Conservation (phyloP, 306 rosid genomes). For the Malus asiatica region DNA sequence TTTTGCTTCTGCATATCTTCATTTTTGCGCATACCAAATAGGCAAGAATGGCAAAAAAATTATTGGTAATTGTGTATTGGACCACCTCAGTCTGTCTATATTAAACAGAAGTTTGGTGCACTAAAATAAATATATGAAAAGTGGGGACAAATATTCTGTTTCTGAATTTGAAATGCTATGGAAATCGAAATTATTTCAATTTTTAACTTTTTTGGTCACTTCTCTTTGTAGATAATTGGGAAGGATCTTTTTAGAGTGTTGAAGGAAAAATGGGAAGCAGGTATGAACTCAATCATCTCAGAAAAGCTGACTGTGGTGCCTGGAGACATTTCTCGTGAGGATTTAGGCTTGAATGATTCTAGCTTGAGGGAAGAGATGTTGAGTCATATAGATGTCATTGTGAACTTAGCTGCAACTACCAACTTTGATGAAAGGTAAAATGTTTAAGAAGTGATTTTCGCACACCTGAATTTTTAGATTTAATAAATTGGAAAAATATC, state of each 20-base stretch:
- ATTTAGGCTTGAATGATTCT: conserved; percentile 47
- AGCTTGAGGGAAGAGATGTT: conserved; percentile 36
- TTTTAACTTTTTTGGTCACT: neutral
- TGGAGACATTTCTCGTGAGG: conserved; percentile 47
- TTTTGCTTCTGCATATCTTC: neutral
- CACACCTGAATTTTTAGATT: too few species aligned
- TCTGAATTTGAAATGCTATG: neutral
- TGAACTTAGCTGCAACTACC: conserved; percentile 77
- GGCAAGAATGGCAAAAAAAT: neutral
- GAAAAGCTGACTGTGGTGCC: conserved; percentile 52
- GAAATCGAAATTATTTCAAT: neutral
- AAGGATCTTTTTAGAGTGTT: conserved; percentile 59
- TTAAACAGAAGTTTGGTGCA: too few species aligned
- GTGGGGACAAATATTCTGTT: neutral
- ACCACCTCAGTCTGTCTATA: too few species aligned
- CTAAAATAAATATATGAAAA: neutral
- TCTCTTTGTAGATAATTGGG: conserved; percentile 35
- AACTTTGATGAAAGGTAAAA: conserved; percentile 66
- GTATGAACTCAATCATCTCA: conserved; percentile 27
- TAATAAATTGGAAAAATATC: neutral
- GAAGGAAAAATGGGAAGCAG: conserved; percentile 47
- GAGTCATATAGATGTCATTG: conserved; percentile 40
- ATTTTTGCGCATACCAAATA: neutral
- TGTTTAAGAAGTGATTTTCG: neutral
- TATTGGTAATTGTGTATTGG: neutral